phyloP scores from a whole-genome alignment of 345 rosid genomes.

The Zanthoxylum bungeanum region DNA sequence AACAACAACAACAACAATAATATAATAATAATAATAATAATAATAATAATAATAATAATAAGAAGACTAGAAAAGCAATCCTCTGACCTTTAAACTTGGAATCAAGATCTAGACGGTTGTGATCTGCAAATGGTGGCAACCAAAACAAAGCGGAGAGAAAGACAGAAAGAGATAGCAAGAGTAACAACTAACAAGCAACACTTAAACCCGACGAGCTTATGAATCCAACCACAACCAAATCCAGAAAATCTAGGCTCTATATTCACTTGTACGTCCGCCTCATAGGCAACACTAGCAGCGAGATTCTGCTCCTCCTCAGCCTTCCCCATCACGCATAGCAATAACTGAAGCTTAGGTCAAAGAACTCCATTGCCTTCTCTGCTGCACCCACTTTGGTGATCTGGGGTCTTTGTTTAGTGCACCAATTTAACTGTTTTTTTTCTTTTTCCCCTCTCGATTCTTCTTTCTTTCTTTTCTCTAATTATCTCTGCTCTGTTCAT shows the following conservation, averaged over 20 bases:
- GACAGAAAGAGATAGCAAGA: slow-evolving; percentile 55
- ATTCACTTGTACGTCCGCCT: slow-evolving; percentile 19
- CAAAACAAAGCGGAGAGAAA: slow-evolving; percentile 79
- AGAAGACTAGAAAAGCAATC: not conserved
- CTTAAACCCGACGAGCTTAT: slow-evolving; percentile 44
- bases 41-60: too few species aligned
- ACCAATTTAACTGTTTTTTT: slow-evolving; percentile 15
- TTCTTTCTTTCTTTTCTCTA: too few species aligned
- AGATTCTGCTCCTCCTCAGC: slow-evolving; percentile 55
- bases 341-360: slow-evolving; percentile 19
- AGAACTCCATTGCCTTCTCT: slow-evolving; percentile 16
- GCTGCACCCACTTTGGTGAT: slow-evolving; percentile 19
- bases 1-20: too few species aligned
- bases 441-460: too few species aligned
- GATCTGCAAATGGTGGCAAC: slow-evolving; percentile 77
- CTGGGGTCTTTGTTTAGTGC: slow-evolving; percentile 29
- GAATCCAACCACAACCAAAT: slow-evolving; percentile 34
- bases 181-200: slow-evolving; percentile 58
- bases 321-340: slow-evolving; percentile 65
- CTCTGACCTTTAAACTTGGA: slow-evolving; percentile 60
- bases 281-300: slow-evolving; percentile 31
- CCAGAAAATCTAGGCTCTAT: slow-evolving; percentile 15
- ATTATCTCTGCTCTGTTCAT: too few species aligned
- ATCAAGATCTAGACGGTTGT: slow-evolving; percentile 64
- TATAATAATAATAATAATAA: too few species aligned